Conservation (phyloP, 352 stramenopile genomes). For the Saprolegnia parasitica region DNA sequence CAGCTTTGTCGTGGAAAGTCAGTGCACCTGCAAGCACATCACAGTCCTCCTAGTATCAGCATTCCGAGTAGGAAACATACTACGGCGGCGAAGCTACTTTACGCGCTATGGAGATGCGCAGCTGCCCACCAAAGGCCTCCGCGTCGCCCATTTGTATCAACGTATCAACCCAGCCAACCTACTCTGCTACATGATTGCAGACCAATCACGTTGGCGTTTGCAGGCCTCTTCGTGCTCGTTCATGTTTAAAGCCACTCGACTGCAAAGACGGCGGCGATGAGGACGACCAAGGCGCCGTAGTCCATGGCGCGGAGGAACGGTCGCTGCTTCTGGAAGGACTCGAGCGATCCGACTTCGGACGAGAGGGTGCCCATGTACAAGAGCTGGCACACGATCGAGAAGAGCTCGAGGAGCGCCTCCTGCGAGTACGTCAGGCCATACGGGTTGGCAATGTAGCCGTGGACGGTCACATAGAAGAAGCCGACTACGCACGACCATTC, state of each 20-base stretch:
- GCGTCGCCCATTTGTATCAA: background rate
- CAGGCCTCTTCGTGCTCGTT: no score
- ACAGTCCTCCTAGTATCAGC: no score
- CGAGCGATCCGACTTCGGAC: constrained; percentile 38
- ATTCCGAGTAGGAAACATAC: no score
- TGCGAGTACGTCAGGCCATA: constrained; percentile 73
- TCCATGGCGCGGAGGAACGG: background rate
- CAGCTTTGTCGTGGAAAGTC: no score
- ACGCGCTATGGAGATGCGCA: no score
- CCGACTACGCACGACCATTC: constrained; percentile 38
- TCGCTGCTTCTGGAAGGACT: constrained; percentile 4
- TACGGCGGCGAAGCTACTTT: no score
- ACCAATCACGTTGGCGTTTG: background rate
- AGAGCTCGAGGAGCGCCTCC: constrained; percentile 77
- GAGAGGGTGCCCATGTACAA: constrained; percentile 83
- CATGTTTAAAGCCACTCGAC: constrained; percentile 20
- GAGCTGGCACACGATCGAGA: constrained; percentile 82
- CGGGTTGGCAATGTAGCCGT: constrained; percentile 71
- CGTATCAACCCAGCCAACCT: background rate
- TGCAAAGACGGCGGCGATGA: constrained; percentile 1
- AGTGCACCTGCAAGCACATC: no score
- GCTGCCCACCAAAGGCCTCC: no score
- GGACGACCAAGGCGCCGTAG: background rate
- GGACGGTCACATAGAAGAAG: constrained; percentile 75
- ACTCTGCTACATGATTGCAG: background rate